Base-by-base conservation (phyloP, 2,329 filamentous ascomycete species). In the Nemania diffusa region DNA sequence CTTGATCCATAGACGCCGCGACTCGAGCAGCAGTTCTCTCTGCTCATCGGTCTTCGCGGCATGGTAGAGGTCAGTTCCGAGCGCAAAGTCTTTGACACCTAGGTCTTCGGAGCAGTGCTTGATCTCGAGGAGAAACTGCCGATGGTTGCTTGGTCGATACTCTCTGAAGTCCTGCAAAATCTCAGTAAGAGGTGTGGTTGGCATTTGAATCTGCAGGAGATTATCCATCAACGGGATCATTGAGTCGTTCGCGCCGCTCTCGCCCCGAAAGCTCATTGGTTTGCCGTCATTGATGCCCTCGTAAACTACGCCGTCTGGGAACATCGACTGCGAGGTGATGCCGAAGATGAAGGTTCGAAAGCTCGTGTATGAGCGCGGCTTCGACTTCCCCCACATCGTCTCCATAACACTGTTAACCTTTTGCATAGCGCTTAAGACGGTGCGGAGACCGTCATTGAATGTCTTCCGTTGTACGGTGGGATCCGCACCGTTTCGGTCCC, bases 271-370 rank as follows among this genome's bases (percentile, higher is more conserved):
- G 63, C 87, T 90, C 78, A 93, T 82, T 3, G 92, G 91, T 77
- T 92, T 78, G 67, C 80, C 79, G 67, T 91, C 88, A 71, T 90
- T 90, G 68, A 95, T 87, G 8, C 93, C 94, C 78, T 97, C 91
- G 78, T 97, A 97, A 53, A 97, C 81, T 7, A 97, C 95, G 8
- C 95, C 95, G 70, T 94, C 84, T 8, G 94, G 94, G 80, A 97
- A 97, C 94, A 97, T 97, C 75, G 89, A 91, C 81, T 97, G 94
- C 55, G 88, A 91, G 1, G 93, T 97, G 80, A 97, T 97, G 73
- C 95, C 95, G 77, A 97, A 97, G 82, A 97, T 97, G 84, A 97
- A 97, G 11, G 95, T 97, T 46, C 94, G 91, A 87, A 97, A 97
- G 73, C 88, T 91, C 66, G 92, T 93, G 82, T 97, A 97, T 72